Base-by-base conservation (phyloP, 352 stramenopile genomes). In the Elongisporangium prolatum region DNA sequence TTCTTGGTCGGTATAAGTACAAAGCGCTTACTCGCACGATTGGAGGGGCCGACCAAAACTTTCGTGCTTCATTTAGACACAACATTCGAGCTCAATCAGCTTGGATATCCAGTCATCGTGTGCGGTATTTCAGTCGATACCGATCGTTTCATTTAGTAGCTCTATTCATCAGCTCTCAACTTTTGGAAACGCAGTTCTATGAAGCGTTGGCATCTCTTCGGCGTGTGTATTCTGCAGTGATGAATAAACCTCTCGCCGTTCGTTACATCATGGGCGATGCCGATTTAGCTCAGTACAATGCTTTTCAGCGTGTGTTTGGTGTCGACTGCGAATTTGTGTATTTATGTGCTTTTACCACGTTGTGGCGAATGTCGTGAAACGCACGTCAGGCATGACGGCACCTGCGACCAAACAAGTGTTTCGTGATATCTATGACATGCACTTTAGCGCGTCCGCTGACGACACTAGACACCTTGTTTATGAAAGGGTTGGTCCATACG, bases 291-390 rank as follows among this genome's bases (percentile, higher is more conserved):
- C 56, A 68, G 49, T 55, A 54, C 21, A 68, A 64, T 50, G 56
- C 48, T 14, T 38, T 68, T 7, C n/a, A 34, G 14, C 22, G 38
- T 25, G 52, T 59, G 4, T 34, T 67, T 18, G 51, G 48, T 40
- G n/a, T 50, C 7, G 44, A 60, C 21, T 38, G n/a, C 22, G 34
- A 20, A 4, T 11, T 64, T 5, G 34, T 50, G 1, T 65, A 65
- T 22, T 47, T 66, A 69, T 69, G 53, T 69, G 63, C 18, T 65
- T 57, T n/a, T 69, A 54, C 28, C 53, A 65, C n/a, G 54, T 69
- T 1, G 25, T 69, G 8, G 48, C 51, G 2, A 69, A 69, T 10
- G 49, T 57, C 7, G 11, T 20, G 5, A 50, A 65, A 21, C 24
- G 20, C 9, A 13, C 52, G 4, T 50, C 54, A 4, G 22, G 48